These are phyloP conservation scores for Penicillium verhagenii DNA, from an alignment of 495 filamentous ascomycete genomes.

Conservation along the genomic window DNA sequence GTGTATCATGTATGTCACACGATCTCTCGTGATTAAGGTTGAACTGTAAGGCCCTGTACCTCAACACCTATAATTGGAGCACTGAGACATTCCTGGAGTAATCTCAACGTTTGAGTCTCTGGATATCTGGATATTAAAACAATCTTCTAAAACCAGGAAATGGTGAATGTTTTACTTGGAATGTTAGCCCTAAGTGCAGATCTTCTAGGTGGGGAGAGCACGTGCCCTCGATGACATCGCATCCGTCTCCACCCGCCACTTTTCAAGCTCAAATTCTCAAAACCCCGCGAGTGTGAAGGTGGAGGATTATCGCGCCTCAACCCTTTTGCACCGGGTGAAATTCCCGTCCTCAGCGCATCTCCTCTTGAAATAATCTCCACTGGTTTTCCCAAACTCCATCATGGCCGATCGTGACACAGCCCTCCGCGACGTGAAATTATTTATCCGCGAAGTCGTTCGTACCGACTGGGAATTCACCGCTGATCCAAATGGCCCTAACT, in stretches of 20 bases:
- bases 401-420: slow-evolving; percentile 42
- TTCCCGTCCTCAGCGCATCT: not conserved
- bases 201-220: slow-evolving; percentile 4
- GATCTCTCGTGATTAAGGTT: no score
- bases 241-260: slow-evolving; percentile 15
- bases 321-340: not conserved
- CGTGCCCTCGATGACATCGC: slow-evolving; percentile 15
- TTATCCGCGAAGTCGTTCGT: slow-evolving; percentile 42
- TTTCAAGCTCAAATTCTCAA: slow-evolving; percentile 3
- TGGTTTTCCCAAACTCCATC: not conserved
- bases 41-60: no score
- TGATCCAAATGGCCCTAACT: slow-evolving; percentile 15
- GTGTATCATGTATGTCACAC: no score
- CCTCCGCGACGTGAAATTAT: slow-evolving; percentile 43
- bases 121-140: no score
- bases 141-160: not conserved
- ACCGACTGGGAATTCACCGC: slow-evolving; percentile 44
- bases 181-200: not conserved
- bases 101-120: no score
- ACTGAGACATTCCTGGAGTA: no score
- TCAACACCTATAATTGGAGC: no score
- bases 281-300: slow-evolving; percentile 4
- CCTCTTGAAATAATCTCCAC: not conserved
- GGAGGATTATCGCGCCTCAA: slow-evolving; percentile 2
- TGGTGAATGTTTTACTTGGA: not conserved